Conservation (phyloP, 306 rosid genomes). For the Acacia confusa region DNA sequence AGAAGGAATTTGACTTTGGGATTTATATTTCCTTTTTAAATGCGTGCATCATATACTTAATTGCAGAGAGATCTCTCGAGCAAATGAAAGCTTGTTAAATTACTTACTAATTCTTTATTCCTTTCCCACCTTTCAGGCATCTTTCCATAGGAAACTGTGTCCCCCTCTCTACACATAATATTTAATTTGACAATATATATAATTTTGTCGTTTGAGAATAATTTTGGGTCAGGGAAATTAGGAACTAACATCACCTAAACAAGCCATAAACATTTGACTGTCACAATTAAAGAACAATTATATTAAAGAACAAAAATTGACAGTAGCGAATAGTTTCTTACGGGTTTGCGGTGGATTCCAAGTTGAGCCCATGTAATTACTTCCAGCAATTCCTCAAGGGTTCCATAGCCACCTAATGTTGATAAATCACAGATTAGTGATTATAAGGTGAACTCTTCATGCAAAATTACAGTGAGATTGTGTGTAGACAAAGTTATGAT, state of each 20-base stretch:
- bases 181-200: neutral
- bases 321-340: constrained; percentile 30
- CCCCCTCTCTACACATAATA: neutral
- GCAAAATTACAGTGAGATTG: neutral
- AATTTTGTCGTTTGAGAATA: constrained; percentile 10
- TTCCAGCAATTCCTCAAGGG: constrained; percentile 96
- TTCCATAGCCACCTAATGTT: constrained; percentile 89
- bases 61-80: constrained; percentile 31
- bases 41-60: neutral
- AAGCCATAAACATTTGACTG: neutral
- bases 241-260: constrained; percentile 25
- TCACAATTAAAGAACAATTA: neutral
- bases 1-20: constrained; percentile 33
- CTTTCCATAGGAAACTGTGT: neutral
- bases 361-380: constrained; percentile 99
- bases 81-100: constrained; percentile 19
- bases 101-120: constrained; percentile 1
- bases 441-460: too few species aligned
- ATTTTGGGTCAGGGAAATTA: constrained; percentile 27
- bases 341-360: constrained; percentile 97
- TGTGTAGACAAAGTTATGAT: neutral
- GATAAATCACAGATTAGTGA: neutral
- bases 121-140: constrained; percentile 48
- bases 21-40: neutral
- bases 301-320: neutral